phyloP scores from a whole-genome alignment of 2,329 filamentous ascomycete genomes.

The Ophiostoma novo-ulmi region DNA sequence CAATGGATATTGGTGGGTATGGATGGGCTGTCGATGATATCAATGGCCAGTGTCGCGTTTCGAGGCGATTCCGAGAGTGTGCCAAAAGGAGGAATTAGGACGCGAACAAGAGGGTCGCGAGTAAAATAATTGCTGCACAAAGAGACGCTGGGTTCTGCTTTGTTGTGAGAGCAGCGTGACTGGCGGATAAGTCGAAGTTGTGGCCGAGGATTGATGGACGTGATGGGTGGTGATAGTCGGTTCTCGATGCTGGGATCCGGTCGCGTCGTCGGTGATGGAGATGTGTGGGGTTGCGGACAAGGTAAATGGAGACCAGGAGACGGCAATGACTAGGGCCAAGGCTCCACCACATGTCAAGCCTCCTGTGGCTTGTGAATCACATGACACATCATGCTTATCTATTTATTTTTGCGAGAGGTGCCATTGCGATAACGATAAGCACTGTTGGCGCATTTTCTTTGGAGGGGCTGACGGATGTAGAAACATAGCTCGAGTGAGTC shows the following conservation, averaged over 20 bases:
- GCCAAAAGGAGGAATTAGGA: not conserved
- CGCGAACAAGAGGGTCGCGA: not conserved
- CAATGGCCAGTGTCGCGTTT: slow-evolving; percentile 4
- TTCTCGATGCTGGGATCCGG: slow-evolving; percentile 21
- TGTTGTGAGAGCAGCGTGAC: not conserved
- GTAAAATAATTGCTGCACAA: not conserved
- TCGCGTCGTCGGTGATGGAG: slow-evolving; percentile 22
- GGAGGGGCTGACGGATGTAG: slow-evolving; percentile 20
- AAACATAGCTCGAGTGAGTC: slow-evolving; percentile 19
- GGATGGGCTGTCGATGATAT: not conserved
- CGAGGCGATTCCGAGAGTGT: not conserved
- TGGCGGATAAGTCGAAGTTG: not conserved
- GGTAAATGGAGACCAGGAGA: not conserved
- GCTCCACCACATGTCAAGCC: not conserved
- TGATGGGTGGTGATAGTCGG: slow-evolving; percentile 20
- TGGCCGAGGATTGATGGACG: slow-evolving; percentile 9
- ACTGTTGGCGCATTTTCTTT: slow-evolving; percentile 12
- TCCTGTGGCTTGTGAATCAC: not conserved
- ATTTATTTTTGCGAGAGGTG: not conserved
- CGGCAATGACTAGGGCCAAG: slow-evolving; percentile 2
- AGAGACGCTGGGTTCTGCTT: not conserved
- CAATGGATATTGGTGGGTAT: not conserved
- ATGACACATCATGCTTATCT: not conserved
- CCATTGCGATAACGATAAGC: slow-evolving; percentile 17
- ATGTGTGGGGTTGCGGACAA: slow-evolving; percentile 23